Percentiles rank a stretch among this genome's conserved stretches.
These are phyloP conservation scores for Wakefieldia striispora DNA, from an alignment of 768 basidiomycete species.

Conservation along the genomic window DNA sequence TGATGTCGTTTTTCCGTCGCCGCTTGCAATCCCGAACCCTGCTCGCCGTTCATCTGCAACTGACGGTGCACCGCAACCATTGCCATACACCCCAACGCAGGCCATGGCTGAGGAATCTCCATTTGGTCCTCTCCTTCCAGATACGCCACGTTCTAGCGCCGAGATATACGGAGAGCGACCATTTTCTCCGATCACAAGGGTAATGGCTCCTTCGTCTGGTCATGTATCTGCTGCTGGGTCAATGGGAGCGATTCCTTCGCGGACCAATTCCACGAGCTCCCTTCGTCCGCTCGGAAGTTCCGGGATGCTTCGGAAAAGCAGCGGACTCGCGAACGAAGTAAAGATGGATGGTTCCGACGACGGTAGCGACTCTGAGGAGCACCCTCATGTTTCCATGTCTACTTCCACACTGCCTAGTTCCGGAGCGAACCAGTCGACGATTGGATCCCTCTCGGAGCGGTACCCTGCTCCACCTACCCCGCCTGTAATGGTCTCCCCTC, in stretches of 20 bases:
- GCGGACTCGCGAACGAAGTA: conserved; percentile 19
- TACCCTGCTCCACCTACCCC: conserved; percentile 30
- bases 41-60: not conserved
- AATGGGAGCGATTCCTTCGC: conserved; percentile 8
- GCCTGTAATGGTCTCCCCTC: conserved; percentile 27
- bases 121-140: conserved; percentile 30
- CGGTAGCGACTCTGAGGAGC: not conserved
- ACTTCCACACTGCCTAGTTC: not conserved
- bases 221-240: conserved; percentile 1
- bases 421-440: conserved; percentile 1
- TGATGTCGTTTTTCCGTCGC: conserved; percentile 1
- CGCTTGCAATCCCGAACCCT: conserved; percentile 11
- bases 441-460: conserved; percentile 31
- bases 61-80: not conserved
- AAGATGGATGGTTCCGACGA: not conserved
- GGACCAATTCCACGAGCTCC: conserved; percentile 11
- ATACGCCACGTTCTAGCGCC: conserved; percentile 28
- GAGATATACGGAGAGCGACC: conserved; percentile 27
- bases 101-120: conserved; percentile 25
- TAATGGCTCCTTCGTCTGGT: conserved; percentile 20
- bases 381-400: not conserved
- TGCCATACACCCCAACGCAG: conserved; percentile 19
- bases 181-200: conserved; percentile 27
- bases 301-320: conserved; percentile 12
- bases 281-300: conserved; percentile 6